Evolutionary conservation across 1,139 yeast species (phyloP), one percentile per base, ranked within the genome.

Genomic region (Nakaseomyces glabratus): DNA sequence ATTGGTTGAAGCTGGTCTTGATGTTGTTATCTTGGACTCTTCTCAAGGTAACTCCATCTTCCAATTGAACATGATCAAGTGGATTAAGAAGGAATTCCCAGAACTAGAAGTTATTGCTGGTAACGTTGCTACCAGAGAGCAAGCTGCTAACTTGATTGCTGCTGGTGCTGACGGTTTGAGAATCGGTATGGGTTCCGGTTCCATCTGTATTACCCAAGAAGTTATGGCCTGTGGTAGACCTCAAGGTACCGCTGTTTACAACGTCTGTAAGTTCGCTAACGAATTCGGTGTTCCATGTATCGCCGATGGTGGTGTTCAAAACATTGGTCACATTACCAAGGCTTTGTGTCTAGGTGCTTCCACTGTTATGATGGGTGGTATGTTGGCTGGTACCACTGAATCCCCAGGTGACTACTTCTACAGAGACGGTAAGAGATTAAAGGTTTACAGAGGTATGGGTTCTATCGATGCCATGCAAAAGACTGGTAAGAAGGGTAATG

Each of bases 191-290:
- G 99, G 99, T 56, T 85, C 97, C 28, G 98, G 98, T 57, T 85
- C 96, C 41, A 90, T 90, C 58, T 90, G 97, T 73, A 93, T 90
- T 59, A 90, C 98, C 39, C 98, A 93, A 69, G 99, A 90, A 68
- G 98, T 90, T 42, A 90, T 90, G 99, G 98, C 99, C 35, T 93
- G 95, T 68, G 99, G 99, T 66, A 88, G 98, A 73, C 98, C 99
- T 42, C 98, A 93, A 71, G 99, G 97, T 39, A 71, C 90, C 4
- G 72, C 80, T 31, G 67, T 60, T 13, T 66, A 46, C 45, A 72
- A 70, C 30, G 60, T 69, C 25, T 48, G 60, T 19, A 60, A 68
- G 53, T 52, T 61, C 33, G 58, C 60, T 9, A 52, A 54, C 20
- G 50, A 55, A 32, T 49, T 54, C 20, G 56, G 56, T 30, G 52